Evolutionary conservation across 169 alveolate species (phyloP), one percentile per base, ranked within the genome.

Genomic region (Plasmodium relictum): DNA sequence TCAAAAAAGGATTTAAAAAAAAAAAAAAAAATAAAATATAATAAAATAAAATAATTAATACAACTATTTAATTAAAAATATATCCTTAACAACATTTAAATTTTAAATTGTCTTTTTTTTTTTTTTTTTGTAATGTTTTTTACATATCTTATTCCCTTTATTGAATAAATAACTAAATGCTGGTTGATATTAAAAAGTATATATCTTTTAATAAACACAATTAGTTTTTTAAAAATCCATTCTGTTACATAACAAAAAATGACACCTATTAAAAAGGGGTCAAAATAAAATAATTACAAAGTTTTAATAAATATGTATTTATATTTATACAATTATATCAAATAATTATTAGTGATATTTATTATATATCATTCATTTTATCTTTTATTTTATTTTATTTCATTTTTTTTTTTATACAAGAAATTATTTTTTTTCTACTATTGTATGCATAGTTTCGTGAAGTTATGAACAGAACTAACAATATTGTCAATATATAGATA

Each of bases 101-200:
- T 42, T 61, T 20, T 45, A 22, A 31, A 50, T 61, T 74, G 24
- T 9, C 26, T 26, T 56, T 18, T 39, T 73, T 24, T 63, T 37
- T 62, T 74, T 42, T 42, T 42, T 24, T 74, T 61, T 37, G 50
- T 65, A 10, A n/a, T n/a, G n/a, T 50, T 14, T 39, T 50, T 78
- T 80, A 80, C 90, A 59, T 80, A 80, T 80, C 90, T 68, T 44
- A 80, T 80, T 24, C 90, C 90, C 48, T 66, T 63, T 42, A 66
- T 22, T 50, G 90, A 80, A 45, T 66, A 58, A 41, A 45, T 44
- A 71, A 80, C 72, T 50, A 80, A 24, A 37, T 80, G 22, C 1
- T 63, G 72, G 48, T 59, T 80, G 20, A 80, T 39, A 12, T 26
- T 3, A 9, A 80, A 26, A 10, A 63, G 26, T 24, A 58, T 20